Percentiles rank a stretch among this genome's conserved stretches.
phyloP scores from a whole-genome alignment of 2,329 filamentous ascomycete genomes.

The Diplocarpon mali region DNA sequence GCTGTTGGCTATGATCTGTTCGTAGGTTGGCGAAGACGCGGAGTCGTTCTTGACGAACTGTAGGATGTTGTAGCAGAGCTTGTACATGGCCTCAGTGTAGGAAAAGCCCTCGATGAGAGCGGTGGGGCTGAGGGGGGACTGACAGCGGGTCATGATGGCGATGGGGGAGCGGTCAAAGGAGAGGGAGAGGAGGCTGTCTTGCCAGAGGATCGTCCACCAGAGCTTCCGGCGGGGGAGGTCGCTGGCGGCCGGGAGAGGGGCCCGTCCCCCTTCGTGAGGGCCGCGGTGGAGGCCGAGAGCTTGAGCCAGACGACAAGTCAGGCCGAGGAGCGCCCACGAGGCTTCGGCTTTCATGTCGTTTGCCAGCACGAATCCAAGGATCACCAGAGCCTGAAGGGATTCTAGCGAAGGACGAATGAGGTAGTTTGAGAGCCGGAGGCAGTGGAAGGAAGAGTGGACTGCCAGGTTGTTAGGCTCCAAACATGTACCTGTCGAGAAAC shows the following conservation, averaged over 20 bases:
- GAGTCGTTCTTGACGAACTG: constrained; percentile 26
- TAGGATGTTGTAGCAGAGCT: constrained; percentile 50
- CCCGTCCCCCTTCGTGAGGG: constrained; percentile 19
- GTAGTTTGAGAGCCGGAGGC: constrained; percentile 52
- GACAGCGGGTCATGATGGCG: constrained; percentile 34
- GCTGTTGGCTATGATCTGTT: constrained; percentile 47
- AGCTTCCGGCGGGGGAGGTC: constrained; percentile 24
- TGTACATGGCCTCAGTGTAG: constrained; percentile 56
- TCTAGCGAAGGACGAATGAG: constrained; percentile 52
- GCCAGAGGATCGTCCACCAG: constrained; percentile 52
- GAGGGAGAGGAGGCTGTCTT: constrained; percentile 53
- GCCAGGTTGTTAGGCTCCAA: neutral
- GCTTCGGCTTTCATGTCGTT: constrained; percentile 63
- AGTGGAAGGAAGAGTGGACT: constrained; percentile 44
- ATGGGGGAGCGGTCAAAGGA: constrained; percentile 57
- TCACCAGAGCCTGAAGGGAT: constrained; percentile 51
- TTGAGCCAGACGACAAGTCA: constrained; percentile 54
- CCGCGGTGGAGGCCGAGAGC: constrained; percentile 46
- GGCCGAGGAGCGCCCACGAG: constrained; percentile 53
- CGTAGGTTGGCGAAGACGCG: constrained; percentile 20
- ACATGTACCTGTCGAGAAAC: too few relatives aligned
- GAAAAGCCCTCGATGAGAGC: constrained; percentile 39
- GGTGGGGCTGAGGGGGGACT: constrained; percentile 44
- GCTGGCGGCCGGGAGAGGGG: constrained; percentile 22
- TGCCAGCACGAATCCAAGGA: constrained; percentile 51